phyloP scores from a whole-genome alignment of 192 early-diverging fungal genomes.

The Entomortierella chlamydospora region DNA sequence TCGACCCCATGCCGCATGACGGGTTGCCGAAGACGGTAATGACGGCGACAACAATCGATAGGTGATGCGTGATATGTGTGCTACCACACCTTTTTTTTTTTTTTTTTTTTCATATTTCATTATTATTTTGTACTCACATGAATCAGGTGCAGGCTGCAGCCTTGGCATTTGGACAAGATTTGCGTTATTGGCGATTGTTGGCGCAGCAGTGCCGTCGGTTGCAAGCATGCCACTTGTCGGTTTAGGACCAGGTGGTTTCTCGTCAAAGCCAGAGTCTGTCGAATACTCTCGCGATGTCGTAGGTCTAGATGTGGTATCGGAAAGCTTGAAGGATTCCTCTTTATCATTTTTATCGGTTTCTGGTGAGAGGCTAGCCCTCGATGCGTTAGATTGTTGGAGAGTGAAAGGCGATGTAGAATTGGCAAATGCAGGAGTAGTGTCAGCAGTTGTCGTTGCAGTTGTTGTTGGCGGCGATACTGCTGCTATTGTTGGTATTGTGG shows the following conservation, averaged over 20 bases:
- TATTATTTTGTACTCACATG: neutral
- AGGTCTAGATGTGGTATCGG: neutral
- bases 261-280: slow-evolving; percentile 44
- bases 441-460: neutral
- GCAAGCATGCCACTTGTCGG: neutral
- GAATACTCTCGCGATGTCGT: slow-evolving; percentile 22
- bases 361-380: neutral
- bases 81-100: neutral
- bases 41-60: too few species aligned
- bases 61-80: too few species aligned
- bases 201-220: too few species aligned
- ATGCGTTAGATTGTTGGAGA: neutral
- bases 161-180: neutral
- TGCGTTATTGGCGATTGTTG: neutral
- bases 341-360: neutral
- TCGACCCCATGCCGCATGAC: too few species aligned
- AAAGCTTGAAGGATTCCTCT: neutral
- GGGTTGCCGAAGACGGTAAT: too few species aligned
- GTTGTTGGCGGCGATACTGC: neutral
- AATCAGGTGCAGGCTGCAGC: neutral
- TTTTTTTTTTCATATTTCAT: neutral
- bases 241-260: slow-evolving; percentile 2
- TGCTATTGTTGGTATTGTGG: neutral
- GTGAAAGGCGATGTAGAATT: neutral
- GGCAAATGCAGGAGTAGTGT: neutral